A percentile compares a stretch with the other conserved stretches of the same genome.
Conservation (phyloP, 192 early-diverging fungal genomes). For the Coemansia sp. region DNA sequence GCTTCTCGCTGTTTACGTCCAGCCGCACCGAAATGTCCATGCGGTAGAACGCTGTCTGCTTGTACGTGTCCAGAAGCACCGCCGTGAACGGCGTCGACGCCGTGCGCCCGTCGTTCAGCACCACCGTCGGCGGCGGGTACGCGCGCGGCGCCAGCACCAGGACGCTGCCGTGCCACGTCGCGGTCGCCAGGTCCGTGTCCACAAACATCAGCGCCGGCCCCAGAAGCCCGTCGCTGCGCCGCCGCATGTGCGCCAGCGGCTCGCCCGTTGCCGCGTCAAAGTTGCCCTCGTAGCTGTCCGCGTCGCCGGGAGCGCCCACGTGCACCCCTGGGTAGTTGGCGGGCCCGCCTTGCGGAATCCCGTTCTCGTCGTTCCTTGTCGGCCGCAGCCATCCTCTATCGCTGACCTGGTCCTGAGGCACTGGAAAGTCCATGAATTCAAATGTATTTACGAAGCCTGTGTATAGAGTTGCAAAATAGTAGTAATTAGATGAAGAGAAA, state of each 20-base stretch:
- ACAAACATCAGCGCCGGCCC: conserved; percentile 58
- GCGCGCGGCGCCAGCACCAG: conserved; percentile 48
- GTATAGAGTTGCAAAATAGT: too few species aligned
- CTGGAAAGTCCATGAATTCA: conserved; percentile 41
- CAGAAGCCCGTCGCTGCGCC: conserved; percentile 44
- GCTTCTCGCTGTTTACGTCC: conserved; percentile 36
- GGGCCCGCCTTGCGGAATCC: conserved; percentile 42
- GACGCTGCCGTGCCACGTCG: conserved; percentile 58
- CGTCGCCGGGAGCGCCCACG: conserved; percentile 8
- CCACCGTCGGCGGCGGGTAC: conserved; percentile 34
- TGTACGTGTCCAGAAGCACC: conserved; percentile 56
- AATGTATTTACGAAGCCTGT: too few species aligned
- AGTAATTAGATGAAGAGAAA: not conserved
- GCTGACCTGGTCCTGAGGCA: conserved; percentile 32
- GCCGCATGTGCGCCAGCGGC: conserved; percentile 38
- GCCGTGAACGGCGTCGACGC: conserved; percentile 28
- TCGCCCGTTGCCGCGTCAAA: conserved; percentile 48
- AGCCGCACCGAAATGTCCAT: conserved; percentile 57
- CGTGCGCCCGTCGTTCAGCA: conserved; percentile 35
- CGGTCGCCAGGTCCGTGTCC: conserved; percentile 52
- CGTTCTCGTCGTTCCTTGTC: conserved; percentile 34
- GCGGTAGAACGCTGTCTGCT: conserved; percentile 63
- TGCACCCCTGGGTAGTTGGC: conserved; percentile 33
- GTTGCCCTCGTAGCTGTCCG: conserved; percentile 50
- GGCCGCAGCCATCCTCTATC: conserved; percentile 20